Conservation (phyloP, 2,329 filamentous ascomycete genomes). For the Alternaria sp. region DNA sequence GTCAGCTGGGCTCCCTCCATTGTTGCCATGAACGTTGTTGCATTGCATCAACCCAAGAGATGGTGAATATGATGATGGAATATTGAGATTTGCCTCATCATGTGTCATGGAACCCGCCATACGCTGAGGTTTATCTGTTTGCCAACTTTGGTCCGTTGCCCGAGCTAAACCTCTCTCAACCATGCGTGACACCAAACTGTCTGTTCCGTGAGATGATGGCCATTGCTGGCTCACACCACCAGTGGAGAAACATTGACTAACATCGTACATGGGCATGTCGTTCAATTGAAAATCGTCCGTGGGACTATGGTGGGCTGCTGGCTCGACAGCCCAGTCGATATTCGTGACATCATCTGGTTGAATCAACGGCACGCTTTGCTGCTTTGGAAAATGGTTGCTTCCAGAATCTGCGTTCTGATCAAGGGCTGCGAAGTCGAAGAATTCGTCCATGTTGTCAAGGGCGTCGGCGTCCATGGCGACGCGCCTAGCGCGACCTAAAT, state of each 20-base stretch:
- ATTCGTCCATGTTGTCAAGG: slow-evolving; percentile 40
- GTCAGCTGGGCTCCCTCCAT: background rate
- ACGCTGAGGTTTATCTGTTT: background rate
- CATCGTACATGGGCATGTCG: slow-evolving; percentile 12
- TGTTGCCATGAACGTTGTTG: background rate
- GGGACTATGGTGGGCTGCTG: slow-evolving; percentile 15
- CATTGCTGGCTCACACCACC: slow-evolving; percentile 5
- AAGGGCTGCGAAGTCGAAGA: slow-evolving; percentile 47
- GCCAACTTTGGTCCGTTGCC: background rate
- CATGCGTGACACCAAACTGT: background rate
- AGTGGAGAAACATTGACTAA: background rate
- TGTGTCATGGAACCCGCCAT: background rate
- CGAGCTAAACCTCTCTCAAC: background rate
- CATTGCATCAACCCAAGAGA: background rate
- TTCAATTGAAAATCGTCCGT: background rate
- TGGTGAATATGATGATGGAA: slow-evolving; percentile 15
- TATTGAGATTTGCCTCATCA: background rate
- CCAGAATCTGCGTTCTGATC: slow-evolving; percentile 30
- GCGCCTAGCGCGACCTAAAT: slow-evolving; percentile 6
- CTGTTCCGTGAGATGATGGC: slow-evolving; percentile 1
- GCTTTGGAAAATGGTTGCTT: background rate
- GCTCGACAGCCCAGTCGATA: slow-evolving; percentile 39
- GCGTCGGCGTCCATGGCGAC: slow-evolving; percentile 24
- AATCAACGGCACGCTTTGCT: background rate
- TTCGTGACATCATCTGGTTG: slow-evolving; percentile 14